Base-by-base conservation (phyloP, 148 eudicot species). In the Amaranthus cruentus region DNA sequence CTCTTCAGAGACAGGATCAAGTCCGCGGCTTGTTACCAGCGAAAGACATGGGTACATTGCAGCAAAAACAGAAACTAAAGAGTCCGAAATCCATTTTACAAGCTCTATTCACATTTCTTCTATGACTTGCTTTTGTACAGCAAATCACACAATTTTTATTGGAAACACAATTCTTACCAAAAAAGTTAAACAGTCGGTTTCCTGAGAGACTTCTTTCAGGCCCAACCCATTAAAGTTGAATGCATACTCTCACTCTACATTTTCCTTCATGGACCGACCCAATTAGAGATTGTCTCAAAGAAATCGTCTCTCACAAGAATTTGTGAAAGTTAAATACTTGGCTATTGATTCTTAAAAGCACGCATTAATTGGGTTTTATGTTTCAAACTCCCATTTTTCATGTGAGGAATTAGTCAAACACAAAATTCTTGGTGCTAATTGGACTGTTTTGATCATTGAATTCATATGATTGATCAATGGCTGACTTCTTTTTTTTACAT, bases 21-120 rank as follows among this genome's bases (percentile, higher is more conserved):
- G 77, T 75, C 4, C 75, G 78, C 46, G 71, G 80, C 62, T 63
- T 80, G 70, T 66, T 83, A 63, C 28, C 77, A 60, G 56, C 84
- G 62, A 76, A 79, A 28, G 72, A 77, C 54, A 77, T 84, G 71
- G 76, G 71, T 76, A 75, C 82, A 3, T 4, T 6, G 18, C 75
- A 67, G 68, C 77, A 63, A 15, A 78, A 74, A 8, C 55, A 12
- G 72, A 75, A 76, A 72, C 83, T 86, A 85, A 85, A 78, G 54
- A 77, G 73, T 63, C 86, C 89, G 14, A 93, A 90, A 81, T 88
- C 94, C 38, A 85, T 93, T 67, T 80, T 93, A 62, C 96, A 90
- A 80, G 90, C 96, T 60, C 84, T 93, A 51, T 73, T 86, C 69
- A 80, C 98, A 55, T 87, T 90, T 75, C 91, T 92, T 66, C 84